Evolutionary conservation across 2,329 filamentous ascomycete genomes (phyloP), one percentile per base, ranked within the genome.

Genomic region (Fusarium sp.): DNA sequence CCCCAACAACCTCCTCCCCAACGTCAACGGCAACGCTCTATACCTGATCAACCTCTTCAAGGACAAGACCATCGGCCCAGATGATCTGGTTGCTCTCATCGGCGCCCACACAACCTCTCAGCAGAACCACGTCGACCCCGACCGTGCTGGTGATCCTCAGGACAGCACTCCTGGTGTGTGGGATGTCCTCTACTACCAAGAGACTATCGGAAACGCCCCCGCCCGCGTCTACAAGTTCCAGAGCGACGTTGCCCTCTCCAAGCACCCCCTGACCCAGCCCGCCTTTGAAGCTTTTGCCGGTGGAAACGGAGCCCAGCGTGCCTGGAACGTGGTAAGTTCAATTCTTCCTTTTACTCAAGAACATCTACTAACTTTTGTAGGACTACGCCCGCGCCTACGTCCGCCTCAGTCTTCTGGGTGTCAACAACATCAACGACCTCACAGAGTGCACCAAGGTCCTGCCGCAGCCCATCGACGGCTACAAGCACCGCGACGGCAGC

Each of bases 401-500:
- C 52, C 86, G 88, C 25, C 81, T 91, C 40, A 88, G 85, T 35
- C 80, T 90, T 4, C 84, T 91, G 13, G 89, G 88, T 4, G 88
- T 90, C 16, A 84, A 87, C 75, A 89, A 89, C 75, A 87, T 90
- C 79, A 90, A 90, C 78, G 79, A 82, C 25, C 80, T 90, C 50
- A 87, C 84, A 18, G 88, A 90, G 71, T 90, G 88, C 83, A 88
- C 87, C 11, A 85, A 86, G 73, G 87, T 87, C 4, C 79, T 90
- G 11, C 88, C 85, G 5, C 77, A 79, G n/a, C 72, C 75, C 18
- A 63, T 72, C 36, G 69, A 52, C 8, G 65, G 27, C 20, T 79
- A 70, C 65, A 31, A 38, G 10, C 65, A 70, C 56, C 68, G 70
- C 40, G 79, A 80, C 22, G 66, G 75, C 52, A 63, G 56, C 40